Evolutionary conservation across 1,139 yeast species (phyloP), one percentile per base, ranked within the genome.

Genomic region (Taiozyma sp.): DNA sequence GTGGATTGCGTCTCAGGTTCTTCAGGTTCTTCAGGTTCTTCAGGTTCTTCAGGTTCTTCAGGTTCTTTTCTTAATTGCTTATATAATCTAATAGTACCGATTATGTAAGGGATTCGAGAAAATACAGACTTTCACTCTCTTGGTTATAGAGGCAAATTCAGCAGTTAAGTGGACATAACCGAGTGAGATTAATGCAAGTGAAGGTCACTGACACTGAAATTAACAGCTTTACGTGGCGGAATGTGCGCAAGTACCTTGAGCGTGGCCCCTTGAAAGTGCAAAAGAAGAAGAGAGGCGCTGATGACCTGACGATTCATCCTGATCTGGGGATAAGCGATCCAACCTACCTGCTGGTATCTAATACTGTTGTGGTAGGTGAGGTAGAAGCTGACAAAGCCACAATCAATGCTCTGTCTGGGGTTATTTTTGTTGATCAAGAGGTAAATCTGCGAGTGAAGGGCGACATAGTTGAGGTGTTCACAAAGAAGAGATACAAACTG

Each of bases 401-500:
- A 11, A 16, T 13, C 9, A 14, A 40, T 22, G 21, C 13, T 14
- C 29, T 22, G 37, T n/a, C 11, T 24, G 46, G 32, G 11, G 46
- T 50, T 2, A 43, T 37, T 6, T 45, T 47, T 3, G 42, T 50
- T 30, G 14, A 32, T 10, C 49, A 30, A 16, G 54, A 49, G 13
- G 52, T 54, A 6, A 21, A 32, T 3, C 10, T 52, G 21, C 41
- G 42, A 35, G 11, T 41, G 21, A 24, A 32, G 8, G 46, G 44
- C 7, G 37, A 44, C 8, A 10, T 22, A 4, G 9, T 53, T n/a
- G 43, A 28, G 5, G 11, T 55, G 3, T 32, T 44, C 13, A 47
- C 56, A 3, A 53, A 47, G 50, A 56, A 54, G 47, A 43, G 56
- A 19, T 47, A 47, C 47, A 52, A 46, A 42, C 34, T 51, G 48